phyloP scores from a whole-genome alignment of 768 basidiomycete genomes.

The Chalciporus piperatus region DNA sequence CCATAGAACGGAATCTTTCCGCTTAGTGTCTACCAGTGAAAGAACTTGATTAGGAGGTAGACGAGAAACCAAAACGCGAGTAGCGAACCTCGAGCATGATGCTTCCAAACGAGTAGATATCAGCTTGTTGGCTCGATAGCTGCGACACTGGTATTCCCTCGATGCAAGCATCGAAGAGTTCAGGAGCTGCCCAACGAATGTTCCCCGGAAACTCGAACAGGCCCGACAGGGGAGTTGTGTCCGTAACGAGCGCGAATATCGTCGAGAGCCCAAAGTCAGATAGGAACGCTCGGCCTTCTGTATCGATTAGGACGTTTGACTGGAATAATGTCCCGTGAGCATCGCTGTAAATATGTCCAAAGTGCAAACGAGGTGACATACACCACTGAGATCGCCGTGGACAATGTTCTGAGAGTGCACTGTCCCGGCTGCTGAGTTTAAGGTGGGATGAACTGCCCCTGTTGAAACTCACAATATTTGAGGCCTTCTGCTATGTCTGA shows the following conservation, averaged over 20 bases:
- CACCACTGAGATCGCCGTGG: slow-evolving; percentile 43
- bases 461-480: slow-evolving; percentile 14
- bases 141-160: slow-evolving; percentile 1
- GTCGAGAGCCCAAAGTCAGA: slow-evolving; percentile 34
- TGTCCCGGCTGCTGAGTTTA: slow-evolving; percentile 5
- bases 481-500: slow-evolving; percentile 23
- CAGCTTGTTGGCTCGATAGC: slow-evolving; percentile 12
- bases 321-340: slow-evolving; percentile 4
- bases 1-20: slow-evolving; percentile 25
- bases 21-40: slow-evolving; percentile 15
- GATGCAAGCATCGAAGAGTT: slow-evolving; percentile 12
- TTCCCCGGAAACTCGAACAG: slow-evolving; percentile 20
- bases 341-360: neutral
- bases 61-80: neutral
- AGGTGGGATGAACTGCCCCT: neutral
- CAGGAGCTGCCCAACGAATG: slow-evolving; percentile 30
- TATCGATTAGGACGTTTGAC: slow-evolving; percentile 23
- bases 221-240: neutral
- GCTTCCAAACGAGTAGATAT: slow-evolving; percentile 31
- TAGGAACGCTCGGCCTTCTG: slow-evolving; percentile 13
- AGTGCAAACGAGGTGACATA: slow-evolving; percentile 2
- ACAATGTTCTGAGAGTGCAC: slow-evolving; percentile 25
- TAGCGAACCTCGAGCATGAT: slow-evolving; percentile 27
- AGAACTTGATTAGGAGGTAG: neutral
- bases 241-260: slow-evolving; percentile 9